Evolutionary conservation across 2,329 filamentous ascomycete genomes (phyloP).

Genomic region (Cercospora janseana): DNA sequence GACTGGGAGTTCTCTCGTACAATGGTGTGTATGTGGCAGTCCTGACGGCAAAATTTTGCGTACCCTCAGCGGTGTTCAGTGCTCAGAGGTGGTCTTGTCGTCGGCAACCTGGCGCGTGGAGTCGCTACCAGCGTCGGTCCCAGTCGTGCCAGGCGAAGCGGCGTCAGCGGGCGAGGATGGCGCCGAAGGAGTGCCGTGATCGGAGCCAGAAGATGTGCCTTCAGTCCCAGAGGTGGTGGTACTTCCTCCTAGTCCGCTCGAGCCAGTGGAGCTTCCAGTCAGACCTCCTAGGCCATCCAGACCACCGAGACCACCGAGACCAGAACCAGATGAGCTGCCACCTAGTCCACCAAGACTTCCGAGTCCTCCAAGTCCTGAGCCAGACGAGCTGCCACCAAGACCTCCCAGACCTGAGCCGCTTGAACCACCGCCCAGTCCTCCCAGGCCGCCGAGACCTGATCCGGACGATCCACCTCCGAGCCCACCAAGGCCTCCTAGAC

Average conservation of each 20-base stretch:
- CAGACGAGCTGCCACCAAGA: background rate
- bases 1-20: too few species aligned
- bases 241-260: background rate
- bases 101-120: background rate
- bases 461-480: background rate
- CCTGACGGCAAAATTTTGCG: too few species aligned
- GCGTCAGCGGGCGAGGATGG: too few species aligned
- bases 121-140: background rate
- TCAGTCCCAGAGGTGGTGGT: background rate
- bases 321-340: background rate
- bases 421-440: background rate
- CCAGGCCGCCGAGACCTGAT: conserved; percentile 7
- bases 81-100: too few species aligned
- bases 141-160: background rate
- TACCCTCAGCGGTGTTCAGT: too few species aligned
- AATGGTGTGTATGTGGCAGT: too few species aligned
- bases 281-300: background rate
- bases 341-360: background rate
- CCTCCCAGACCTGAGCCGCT: conserved; percentile 5
- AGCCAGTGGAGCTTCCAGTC: background rate
- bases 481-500: conserved; percentile 4
- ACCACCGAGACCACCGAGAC: conserved; percentile 1
- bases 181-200: too few species aligned
- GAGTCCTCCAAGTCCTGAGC: conserved; percentile 7
- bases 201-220: too few species aligned